Percentiles rank a stretch among this genome's conserved stretches.
phyloP scores from a whole-genome alignment of 2,329 filamentous ascomycete genomes.

The Penicillium sclerotiorum region DNA sequence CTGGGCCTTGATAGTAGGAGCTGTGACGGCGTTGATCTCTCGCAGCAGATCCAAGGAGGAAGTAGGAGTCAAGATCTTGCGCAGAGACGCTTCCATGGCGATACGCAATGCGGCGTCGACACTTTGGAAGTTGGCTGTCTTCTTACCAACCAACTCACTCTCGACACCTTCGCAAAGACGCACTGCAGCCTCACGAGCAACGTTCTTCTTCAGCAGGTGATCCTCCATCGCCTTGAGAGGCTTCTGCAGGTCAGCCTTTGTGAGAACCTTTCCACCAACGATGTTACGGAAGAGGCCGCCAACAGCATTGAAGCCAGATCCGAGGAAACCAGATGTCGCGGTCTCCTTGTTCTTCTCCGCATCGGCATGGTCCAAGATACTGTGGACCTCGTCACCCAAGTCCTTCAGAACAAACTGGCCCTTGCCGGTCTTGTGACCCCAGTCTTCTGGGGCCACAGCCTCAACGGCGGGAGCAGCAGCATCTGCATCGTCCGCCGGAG shows the following conservation, averaged over 20 bases:
- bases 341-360: slow-evolving; percentile 57
- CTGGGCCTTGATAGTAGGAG: slow-evolving; percentile 65
- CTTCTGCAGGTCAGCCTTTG: slow-evolving; percentile 84
- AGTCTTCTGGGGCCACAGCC: slow-evolving; percentile 74
- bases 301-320: slow-evolving; percentile 78
- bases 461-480: slow-evolving; percentile 64
- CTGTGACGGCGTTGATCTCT: slow-evolving; percentile 80
- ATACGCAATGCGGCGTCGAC: slow-evolving; percentile 80
- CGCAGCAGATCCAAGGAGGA: slow-evolving; percentile 92
- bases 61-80: slow-evolving; percentile 93
- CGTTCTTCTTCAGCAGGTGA: slow-evolving; percentile 91
- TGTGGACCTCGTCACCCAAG: slow-evolving; percentile 88
- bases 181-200: slow-evolving; percentile 89
- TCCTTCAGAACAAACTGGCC: slow-evolving; percentile 95
- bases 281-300: slow-evolving; percentile 91
- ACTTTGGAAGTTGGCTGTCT: slow-evolving; percentile 88
- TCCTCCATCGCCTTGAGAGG: slow-evolving; percentile 96
- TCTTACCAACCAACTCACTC: slow-evolving; percentile 83
- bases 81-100: slow-evolving; percentile 89
- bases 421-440: slow-evolving; percentile 81
- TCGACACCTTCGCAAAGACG: slow-evolving; percentile 90
- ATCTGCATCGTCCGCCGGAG: slow-evolving; percentile 59
- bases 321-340: slow-evolving; percentile 67
- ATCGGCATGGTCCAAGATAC: slow-evolving; percentile 81
- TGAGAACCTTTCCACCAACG: slow-evolving; percentile 89